Evolutionary conservation across 23 red algal species (phyloP), one percentile per base, ranked within the genome.

Genomic region (Gracilaria gracilis): DNA sequence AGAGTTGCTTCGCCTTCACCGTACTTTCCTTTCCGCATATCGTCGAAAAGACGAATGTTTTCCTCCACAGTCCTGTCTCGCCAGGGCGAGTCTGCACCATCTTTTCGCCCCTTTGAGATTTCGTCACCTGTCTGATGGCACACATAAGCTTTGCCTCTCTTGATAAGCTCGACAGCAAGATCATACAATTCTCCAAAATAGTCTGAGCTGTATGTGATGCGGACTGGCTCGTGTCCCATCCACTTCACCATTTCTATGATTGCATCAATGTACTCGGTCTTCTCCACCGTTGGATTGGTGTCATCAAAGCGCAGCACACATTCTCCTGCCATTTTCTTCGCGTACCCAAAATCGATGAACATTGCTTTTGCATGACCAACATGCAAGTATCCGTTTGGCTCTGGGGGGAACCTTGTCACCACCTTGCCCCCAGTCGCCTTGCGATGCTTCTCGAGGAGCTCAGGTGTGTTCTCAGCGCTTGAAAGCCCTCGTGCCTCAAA

Each of bases 301-400:
- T 99, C 97, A 84, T 99, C 97, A 66, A 96, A 99, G 65, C 97
- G 94, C 40, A 99, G 86, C 46, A 96, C 92, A 82, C 94, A 96
- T 31, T 90, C 75, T 62, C 97, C 97, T 19, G 85, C 89, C 70
- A 93, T 88, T 81, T 88, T 89, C 53, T 85, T 81, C 16, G 97
- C 97, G 44, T 95, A 96, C 33, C 97, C 97, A 95, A 99, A 99
- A 71, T 99, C 95, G 36, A 99, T 86, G 67, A 96, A 95, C 97
- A 99, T 99, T 17, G 97, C 94, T 67, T 99, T 99, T 59, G 97
- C 91, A 59, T 99, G 97, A 25, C 97, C 97, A 75, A 95, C 84
- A 83, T 99, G 97, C 76, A 99, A 59, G 74, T 96, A 90, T 14
- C 93, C 97, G 69, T 99, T 99, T 32, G 97, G 97, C 71, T 99